Evolutionary conservation across 495 filamentous ascomycete genomes (phyloP).

Genomic region (Evernia prunastri): DNA sequence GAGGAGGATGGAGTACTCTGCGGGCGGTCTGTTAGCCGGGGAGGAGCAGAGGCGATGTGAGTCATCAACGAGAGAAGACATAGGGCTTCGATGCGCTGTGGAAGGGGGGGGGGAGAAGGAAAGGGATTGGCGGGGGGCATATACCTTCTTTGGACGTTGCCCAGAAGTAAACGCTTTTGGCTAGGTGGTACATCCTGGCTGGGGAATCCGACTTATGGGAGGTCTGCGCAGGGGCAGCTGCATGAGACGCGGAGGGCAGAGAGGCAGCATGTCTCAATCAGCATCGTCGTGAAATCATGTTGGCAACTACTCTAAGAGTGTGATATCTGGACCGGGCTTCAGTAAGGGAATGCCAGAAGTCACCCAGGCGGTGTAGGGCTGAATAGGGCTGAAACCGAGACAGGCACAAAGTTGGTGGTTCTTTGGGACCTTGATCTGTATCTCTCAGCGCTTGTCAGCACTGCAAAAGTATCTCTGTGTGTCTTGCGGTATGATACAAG

Average conservation of each 20-base stretch:
- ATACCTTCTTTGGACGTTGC: slow-evolving; percentile 91
- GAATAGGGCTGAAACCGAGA: neutral
- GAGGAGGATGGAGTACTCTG: slow-evolving; percentile 95
- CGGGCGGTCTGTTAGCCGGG: neutral
- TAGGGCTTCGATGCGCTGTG: neutral
- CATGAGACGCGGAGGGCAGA: neutral
- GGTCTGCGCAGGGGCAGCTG: slow-evolving; percentile 2
- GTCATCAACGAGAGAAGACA: neutral
- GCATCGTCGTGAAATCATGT: slow-evolving; percentile 5
- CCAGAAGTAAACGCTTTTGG: slow-evolving; percentile 88
- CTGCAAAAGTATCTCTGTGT: no score
- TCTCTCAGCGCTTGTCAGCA: neutral
- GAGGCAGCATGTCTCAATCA: slow-evolving; percentile 6
- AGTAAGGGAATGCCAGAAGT: no score
- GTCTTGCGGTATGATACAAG: no score
- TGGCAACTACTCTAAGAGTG: neutral
- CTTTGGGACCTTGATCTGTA: no score
- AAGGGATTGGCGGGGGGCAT: neutral
- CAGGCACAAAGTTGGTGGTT: no score
- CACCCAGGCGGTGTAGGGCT: no score
- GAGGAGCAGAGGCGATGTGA: neutral
- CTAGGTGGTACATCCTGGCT: slow-evolving; percentile 81
- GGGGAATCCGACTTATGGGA: neutral
- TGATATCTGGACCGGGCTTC: no score
- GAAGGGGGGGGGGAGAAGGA: neutral